Evolutionary conservation across 176 grass and related monocot species (phyloP), one percentile per base, ranked within the genome.

Genomic region (Zoysia pacifica): DNA sequence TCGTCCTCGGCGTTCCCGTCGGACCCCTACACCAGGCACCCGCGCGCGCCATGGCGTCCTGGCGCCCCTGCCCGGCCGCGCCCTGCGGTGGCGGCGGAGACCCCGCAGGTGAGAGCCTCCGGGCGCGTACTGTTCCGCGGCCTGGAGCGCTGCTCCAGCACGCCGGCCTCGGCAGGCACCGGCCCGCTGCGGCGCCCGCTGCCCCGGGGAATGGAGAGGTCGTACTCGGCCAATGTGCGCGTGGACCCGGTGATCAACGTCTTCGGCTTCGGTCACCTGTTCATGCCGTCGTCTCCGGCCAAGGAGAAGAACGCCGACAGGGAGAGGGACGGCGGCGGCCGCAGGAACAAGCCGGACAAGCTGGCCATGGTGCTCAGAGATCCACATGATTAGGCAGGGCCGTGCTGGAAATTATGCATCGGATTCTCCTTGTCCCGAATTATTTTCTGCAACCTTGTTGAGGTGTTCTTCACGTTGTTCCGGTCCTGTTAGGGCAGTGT

Each of bases 181-280:
- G 79, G 84, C 9, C 74, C 65, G 47, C 3, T 18, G 14, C 82
- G 65, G 13, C 48, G 88, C 11, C 88, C 75, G 46, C 85, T 82
- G 79, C 70, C 82, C 2, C 70, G 85, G 72, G 91, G 91, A 39
- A 90, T 93, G 91, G 88, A 93, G 82, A 10, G 91, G 66, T 93
- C 88, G 0, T 88, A 83, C 85, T 93, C 91, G 41, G 83, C 85
- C 82, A 87, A 88, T 38, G 88, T 93, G 81, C 88, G 88, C 45
- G 88, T 93, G 74, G 80, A 89, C n/a, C 87, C 91, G 64, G 91
- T 93, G 77, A 86, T 93, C 71, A 90, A 83, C 47, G 82, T 93
- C 18, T 89, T 89, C 37, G 91, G 86, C 3, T 90, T 90, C 79
- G 84, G 88, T 0, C 80, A 86, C 8, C 75, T 86, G 14, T 90